These are phyloP conservation scores for Annulohypoxylon stygium DNA, from an alignment of 495 filamentous ascomycete genomes.

Conservation along the genomic window DNA sequence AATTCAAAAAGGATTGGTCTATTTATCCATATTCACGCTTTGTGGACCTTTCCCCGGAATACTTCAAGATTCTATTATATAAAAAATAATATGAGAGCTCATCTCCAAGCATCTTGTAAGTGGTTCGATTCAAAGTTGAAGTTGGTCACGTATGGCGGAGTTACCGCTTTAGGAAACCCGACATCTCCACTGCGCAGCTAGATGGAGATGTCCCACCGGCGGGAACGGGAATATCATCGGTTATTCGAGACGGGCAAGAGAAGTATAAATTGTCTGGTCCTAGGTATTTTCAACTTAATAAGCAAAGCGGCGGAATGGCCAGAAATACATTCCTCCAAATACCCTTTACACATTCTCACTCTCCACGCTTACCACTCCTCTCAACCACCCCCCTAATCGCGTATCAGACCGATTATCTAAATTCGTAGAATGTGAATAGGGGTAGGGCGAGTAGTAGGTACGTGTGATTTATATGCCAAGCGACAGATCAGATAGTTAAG, in stretches of 20 bases:
- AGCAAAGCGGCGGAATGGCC: background rate
- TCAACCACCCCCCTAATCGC: background rate
- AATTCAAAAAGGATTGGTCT: background rate
- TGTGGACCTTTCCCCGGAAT: background rate
- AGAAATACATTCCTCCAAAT: background rate
- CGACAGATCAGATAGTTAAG: too few relatives aligned
- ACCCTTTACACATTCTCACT: background rate
- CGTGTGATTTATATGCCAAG: too few relatives aligned
- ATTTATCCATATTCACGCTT: background rate
- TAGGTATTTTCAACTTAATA: background rate
- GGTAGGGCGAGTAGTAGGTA: too few relatives aligned
- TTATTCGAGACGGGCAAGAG: background rate
- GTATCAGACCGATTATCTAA: background rate
- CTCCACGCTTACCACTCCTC: background rate
- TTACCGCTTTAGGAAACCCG: slow-evolving; percentile 34
- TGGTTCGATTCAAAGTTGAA: slow-evolving; percentile 13
- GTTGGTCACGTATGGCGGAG: slow-evolving; percentile 23
- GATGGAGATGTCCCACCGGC: background rate
- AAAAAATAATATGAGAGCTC: background rate
- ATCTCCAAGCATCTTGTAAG: slow-evolving; percentile 13
- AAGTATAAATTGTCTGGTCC: background rate
- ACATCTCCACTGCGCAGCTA: background rate
- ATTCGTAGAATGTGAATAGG: background rate
- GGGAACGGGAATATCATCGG: slow-evolving; percentile 16
- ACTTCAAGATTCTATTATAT: background rate